phyloP scores from a whole-genome alignment of 495 filamentous ascomycete species.

The Pseudomonodictys pantanalensis region DNA sequence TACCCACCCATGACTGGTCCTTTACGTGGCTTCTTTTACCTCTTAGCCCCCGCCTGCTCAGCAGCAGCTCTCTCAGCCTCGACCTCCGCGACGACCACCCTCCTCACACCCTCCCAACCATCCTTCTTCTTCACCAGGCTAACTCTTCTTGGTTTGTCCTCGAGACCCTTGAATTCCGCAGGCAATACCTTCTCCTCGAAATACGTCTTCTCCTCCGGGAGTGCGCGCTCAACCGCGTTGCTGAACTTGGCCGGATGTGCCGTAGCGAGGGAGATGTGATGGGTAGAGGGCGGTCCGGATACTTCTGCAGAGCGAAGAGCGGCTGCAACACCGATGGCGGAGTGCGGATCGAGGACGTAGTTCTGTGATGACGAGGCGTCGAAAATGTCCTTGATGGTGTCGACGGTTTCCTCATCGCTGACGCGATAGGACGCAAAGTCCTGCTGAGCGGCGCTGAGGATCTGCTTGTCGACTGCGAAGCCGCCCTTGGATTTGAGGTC shows the following conservation, averaged over 20 bases:
- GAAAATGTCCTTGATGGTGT: slow-evolving; percentile 69
- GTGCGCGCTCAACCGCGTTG: slow-evolving; percentile 69
- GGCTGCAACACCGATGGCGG: slow-evolving; percentile 78
- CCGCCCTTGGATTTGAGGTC: slow-evolving; percentile 73
- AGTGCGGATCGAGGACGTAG: slow-evolving; percentile 91
- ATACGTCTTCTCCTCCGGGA: slow-evolving; percentile 64
- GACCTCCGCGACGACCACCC: slow-evolving; percentile 37
- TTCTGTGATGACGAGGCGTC: slow-evolving; percentile 37
- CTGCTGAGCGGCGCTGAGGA: slow-evolving; percentile 61
- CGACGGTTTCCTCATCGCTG: slow-evolving; percentile 70
- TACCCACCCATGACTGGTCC: not conserved
- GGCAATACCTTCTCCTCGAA: slow-evolving; percentile 74
- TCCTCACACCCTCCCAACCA: slow-evolving; percentile 42
- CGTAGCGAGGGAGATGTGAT: slow-evolving; percentile 80
- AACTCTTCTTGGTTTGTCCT: slow-evolving; percentile 62
- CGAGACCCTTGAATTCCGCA: slow-evolving; percentile 70
- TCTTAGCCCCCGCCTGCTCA: slow-evolving; percentile 5
- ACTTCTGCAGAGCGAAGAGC: slow-evolving; percentile 61
- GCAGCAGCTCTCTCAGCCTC: slow-evolving; percentile 33
- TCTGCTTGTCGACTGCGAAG: slow-evolving; percentile 68
- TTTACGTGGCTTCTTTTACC: slow-evolving; percentile 19
- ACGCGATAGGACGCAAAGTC: slow-evolving; percentile 83
- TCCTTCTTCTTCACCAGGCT: slow-evolving; percentile 38
- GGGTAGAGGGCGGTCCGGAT: slow-evolving; percentile 42
- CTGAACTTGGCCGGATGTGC: slow-evolving; percentile 94